A percentile compares a stretch with the other conserved stretches of the same genome.
Conservation (phyloP, 2,329 filamentous ascomycete genomes). For the Monilinia fructigena region DNA sequence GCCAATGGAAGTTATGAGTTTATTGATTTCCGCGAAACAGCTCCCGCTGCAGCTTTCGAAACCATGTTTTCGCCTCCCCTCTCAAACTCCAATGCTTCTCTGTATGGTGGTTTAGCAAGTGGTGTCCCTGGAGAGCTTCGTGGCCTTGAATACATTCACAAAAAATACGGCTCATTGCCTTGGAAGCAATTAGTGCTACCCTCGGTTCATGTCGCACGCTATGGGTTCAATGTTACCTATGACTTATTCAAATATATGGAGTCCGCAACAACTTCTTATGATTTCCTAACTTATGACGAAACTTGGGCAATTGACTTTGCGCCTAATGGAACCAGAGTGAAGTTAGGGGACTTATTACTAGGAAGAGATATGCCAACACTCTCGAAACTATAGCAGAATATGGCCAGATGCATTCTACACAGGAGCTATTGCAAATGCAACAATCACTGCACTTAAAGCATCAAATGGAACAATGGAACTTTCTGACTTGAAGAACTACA, state of each 20-base stretch:
- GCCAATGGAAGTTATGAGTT: constrained; percentile 62
- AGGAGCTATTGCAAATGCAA: constrained; percentile 70
- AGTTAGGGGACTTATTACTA: constrained; percentile 71
- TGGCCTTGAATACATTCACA: constrained; percentile 42
- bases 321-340: constrained; percentile 70
- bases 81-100: constrained; percentile 50
- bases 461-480: constrained; percentile 83
- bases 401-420: constrained; percentile 71
- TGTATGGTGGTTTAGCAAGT: constrained; percentile 57
- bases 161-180: constrained; percentile 51
- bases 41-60: constrained; percentile 58
- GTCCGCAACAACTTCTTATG: constrained; percentile 43
- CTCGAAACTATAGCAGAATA: constrained; percentile 72
- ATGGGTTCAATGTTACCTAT: constrained; percentile 58
- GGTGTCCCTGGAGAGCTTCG: constrained; percentile 53
- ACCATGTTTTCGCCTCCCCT: constrained; percentile 61
- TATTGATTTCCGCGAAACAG: constrained; percentile 68
- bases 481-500: constrained; percentile 73
- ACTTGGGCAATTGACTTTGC: constrained; percentile 88
- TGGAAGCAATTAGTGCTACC: constrained; percentile 58
- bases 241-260: constrained; percentile 64
- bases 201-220: constrained; percentile 58
- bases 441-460: constrained; percentile 65
- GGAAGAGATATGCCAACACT: constrained; percentile 77
- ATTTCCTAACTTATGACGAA: constrained; percentile 73